Base-by-base conservation (phyloP, 495 filamentous ascomycete species). In the Daldinia caldariorum region DNA sequence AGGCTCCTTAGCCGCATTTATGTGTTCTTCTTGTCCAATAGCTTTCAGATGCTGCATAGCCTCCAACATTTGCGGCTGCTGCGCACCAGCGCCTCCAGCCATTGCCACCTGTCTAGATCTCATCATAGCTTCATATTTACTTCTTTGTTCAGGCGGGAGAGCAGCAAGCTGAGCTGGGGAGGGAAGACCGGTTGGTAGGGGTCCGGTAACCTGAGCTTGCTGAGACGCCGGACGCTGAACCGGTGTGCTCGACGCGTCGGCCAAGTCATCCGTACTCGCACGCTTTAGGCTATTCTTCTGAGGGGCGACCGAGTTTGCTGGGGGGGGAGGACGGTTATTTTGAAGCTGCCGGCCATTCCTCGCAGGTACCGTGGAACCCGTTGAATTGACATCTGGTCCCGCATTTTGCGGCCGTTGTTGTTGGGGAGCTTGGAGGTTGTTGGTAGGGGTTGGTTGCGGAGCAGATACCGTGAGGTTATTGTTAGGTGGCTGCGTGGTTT, bases 261-360 rank as follows among this genome's bases (percentile, higher is more conserved):
- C 76, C 7, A 83, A 73, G 73, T 94, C 91, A 62, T 93, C 91
- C 43, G 83, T 83, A 61, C 80, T 85, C 7, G 86, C 74, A 58
- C 89, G 86, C 77, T 92, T 92, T 38, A 80, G 72, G 55, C 59
- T 76, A 31, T 74, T 79, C 35, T 75, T 67, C n/a, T 63, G 61
- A 18, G 68, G 57, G 7, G 75, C 63, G 10, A 68, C 18, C 16
- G 74, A 56, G 22, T 58, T 7, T 29, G 60, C 10, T 26, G 55
- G 41, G 10, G 66, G 68, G 10, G 63, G 55, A 26, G 67, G 54
- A 22, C 71, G 73, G 20, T 60, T 72, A 18, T 66, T 70, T 16
- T 67, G 73, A 14, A 61, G 50, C n/a, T 69, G 75, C 34, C 70
- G 67, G 29, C 57, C 75, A 38, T 76, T 80, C n/a, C 71, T 56